These are phyloP conservation scores for Punica granatum DNA, from an alignment of 345 rosid genomes.

Conservation along the genomic window DNA sequence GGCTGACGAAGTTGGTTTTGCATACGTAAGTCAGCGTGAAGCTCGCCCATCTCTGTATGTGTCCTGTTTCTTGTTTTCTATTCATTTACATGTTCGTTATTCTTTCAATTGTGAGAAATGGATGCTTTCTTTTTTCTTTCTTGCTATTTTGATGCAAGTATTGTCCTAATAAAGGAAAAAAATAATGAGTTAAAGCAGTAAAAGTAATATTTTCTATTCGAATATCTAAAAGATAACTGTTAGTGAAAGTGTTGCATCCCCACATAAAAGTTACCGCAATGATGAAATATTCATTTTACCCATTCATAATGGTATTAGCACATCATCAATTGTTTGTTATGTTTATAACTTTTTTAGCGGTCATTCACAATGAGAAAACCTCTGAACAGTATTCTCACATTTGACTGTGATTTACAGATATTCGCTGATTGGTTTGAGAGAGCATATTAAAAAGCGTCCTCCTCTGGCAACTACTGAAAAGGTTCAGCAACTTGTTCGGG, in stretches of 20 bases:
- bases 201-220: too few species aligned
- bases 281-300: background rate
- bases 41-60: slow-evolving; percentile 85
- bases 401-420: slow-evolving; percentile 32
- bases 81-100: slow-evolving; percentile 5
- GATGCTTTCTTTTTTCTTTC: slow-evolving; percentile 4
- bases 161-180: background rate
- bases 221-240: too few species aligned
- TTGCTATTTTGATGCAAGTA: background rate
- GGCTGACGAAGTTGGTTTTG: slow-evolving; percentile 89
- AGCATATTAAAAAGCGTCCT: slow-evolving; percentile 97
- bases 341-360: background rate
- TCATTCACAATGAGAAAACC: background rate
- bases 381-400: background rate
- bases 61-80: background rate
- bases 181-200: too few species aligned
- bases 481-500: slow-evolving; percentile 91
- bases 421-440: slow-evolving; percentile 72
- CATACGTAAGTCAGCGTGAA: slow-evolving; percentile 84
- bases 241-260: too few species aligned
- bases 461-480: slow-evolving; percentile 92
- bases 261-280: too few species aligned
- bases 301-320: background rate
- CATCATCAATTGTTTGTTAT: background rate
- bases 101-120: background rate